These are phyloP conservation scores for Neopestalotiopsis sp. DNA, from an alignment of 2,329 filamentous ascomycete species.

Conservation along the genomic window DNA sequence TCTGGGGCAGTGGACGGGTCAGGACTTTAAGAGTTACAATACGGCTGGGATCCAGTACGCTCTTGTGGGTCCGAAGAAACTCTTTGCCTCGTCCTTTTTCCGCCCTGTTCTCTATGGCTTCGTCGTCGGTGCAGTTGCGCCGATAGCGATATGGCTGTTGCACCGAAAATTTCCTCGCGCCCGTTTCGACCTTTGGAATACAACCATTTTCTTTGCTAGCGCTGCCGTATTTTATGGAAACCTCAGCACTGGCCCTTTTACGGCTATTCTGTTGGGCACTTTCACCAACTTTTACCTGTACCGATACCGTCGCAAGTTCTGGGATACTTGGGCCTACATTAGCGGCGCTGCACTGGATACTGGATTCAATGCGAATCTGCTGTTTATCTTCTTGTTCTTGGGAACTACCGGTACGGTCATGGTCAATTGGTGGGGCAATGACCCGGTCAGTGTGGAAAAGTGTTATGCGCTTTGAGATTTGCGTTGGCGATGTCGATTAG, in stretches of 20 bases:
- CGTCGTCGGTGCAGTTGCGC: conserved; percentile 51
- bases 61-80: conserved; percentile 55
- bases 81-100: conserved; percentile 55
- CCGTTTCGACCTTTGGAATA: conserved; percentile 63
- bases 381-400: conserved; percentile 66
- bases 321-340: conserved; percentile 66
- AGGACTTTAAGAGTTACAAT: conserved; percentile 53
- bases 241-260: conserved; percentile 63
- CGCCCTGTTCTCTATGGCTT: conserved; percentile 57
- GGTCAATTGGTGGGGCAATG: conserved; percentile 70
- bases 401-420: conserved; percentile 61
- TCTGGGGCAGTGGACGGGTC: conserved; percentile 66
- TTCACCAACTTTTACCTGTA: conserved; percentile 66
- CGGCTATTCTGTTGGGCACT: conserved; percentile 62
- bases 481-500: no score
- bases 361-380: conserved; percentile 65
- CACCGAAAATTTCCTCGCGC: conserved; percentile 57
- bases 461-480: conserved; percentile 55
- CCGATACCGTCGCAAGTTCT: conserved; percentile 58
- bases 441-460: conserved; percentile 57
- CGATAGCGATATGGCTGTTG: conserved; percentile 53
- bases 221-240: conserved; percentile 65
- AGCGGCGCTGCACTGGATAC: conserved; percentile 66
- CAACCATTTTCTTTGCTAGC: conserved; percentile 65
- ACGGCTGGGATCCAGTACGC: conserved; percentile 66